Base-by-base conservation (phyloP, 257 asterid genomes). In the Galeopsis tetrahit region DNA sequence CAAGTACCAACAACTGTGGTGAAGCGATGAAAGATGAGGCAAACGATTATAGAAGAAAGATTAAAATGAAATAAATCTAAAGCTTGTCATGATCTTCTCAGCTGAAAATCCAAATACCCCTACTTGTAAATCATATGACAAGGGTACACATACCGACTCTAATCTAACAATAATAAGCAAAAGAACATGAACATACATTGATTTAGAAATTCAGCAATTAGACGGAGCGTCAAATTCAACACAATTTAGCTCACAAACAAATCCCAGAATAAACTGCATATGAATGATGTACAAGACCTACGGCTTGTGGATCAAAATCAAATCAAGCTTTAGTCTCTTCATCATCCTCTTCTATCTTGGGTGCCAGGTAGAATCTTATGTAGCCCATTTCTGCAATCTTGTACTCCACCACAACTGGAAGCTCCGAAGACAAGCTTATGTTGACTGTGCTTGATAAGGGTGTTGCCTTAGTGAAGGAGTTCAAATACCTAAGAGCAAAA, bases 371-470 rank as follows among this genome's bases (percentile, higher is more conserved):
- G 75, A 83, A 93, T 65, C 96, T 84, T 31, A 93, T 64, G 70
- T 90, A 85, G n/a, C 97, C 98, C 96, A 90, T 90, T 77, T 93
- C 97, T 2, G 96, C 98, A 81, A 93, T 83, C 90, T 90, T 93
- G 87, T 90, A 89, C 82, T 90, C 98, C 1, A 93, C 95, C 82
- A 88, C 97, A 39, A 89, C 93, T 0, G 98, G 98, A 46, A 88
- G 95, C 81, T 93, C 97, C 0, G 97, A 81, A 32, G 97, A 88
- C 83, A 93, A 67, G 82, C 95, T 87, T 66, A 93, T 67, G 71
- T 96, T 90, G 36, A 93, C 96, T 0, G 89, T 82, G 85, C 66
- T 84, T 0, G 98, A 93, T 71, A 93, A 64, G 1, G 96, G 92
- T 9, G 83, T 82, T 7, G 97, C 97, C 84, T 87, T 93, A 1